Conservation (phyloP, 2,329 filamentous ascomycete species). For the Apiospora phragmitis region DNA sequence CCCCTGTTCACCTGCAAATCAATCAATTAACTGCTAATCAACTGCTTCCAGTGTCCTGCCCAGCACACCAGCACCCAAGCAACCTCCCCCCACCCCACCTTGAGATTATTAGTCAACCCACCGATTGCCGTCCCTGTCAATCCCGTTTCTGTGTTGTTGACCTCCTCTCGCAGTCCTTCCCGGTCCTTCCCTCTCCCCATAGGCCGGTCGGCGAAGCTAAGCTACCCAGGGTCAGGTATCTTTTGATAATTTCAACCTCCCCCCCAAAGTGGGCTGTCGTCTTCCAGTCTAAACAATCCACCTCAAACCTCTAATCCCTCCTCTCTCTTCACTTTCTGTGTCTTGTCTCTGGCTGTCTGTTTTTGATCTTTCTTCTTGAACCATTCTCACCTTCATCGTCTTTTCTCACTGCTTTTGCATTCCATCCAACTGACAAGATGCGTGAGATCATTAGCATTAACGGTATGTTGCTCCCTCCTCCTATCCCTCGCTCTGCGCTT, state of each 20-base stretch:
- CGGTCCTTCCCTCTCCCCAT: neutral
- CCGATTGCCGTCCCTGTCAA: slow-evolving; percentile 5
- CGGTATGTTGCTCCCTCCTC: slow-evolving; percentile 64
- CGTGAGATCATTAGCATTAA: slow-evolving; percentile 99
- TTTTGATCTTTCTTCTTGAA: slow-evolving; percentile 8
- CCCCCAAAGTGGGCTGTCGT: slow-evolving; percentile 7
- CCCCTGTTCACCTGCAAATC: neutral
- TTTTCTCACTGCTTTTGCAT: slow-evolving; percentile 33
- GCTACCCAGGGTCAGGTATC: slow-evolving; percentile 10
- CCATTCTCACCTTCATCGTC: slow-evolving; percentile 30
- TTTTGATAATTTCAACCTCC: slow-evolving; percentile 17
- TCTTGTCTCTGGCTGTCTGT: slow-evolving; percentile 9
- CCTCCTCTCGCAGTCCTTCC: slow-evolving; percentile 14
- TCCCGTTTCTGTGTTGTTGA: slow-evolving; percentile 13
- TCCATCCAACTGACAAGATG: slow-evolving; percentile 64
- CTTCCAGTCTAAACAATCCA: slow-evolving; percentile 9
- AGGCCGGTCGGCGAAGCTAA: slow-evolving; percentile 4
- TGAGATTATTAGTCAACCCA: neutral
- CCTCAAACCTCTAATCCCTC: slow-evolving; percentile 9
- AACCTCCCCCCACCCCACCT: neutral
- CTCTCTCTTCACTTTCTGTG: slow-evolving; percentile 6
- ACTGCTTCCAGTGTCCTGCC: neutral
- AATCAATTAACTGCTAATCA: neutral
- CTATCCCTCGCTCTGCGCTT: slow-evolving; percentile 23
- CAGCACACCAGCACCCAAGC: neutral